Evolutionary conservation across 2,329 filamentous ascomycete species (phyloP).

Genomic region (Fusarium irregulare): DNA sequence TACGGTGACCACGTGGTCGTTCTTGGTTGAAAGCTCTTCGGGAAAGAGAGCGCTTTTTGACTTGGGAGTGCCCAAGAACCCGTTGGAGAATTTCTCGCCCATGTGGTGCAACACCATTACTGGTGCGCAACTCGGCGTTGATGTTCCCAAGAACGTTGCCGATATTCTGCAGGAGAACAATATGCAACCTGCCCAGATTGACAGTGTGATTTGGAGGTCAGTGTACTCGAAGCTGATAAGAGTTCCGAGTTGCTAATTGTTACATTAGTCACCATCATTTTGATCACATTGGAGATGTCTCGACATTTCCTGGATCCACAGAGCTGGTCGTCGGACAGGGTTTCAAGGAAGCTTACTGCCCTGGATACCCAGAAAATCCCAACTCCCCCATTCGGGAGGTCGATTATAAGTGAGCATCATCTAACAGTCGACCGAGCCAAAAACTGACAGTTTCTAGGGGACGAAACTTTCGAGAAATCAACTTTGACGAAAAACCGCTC

Average conservation of each 20-base stretch:
- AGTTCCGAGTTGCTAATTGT: neutral
- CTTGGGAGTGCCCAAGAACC: constrained; percentile 16
- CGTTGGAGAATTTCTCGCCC: constrained; percentile 8
- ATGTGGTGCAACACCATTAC: constrained; percentile 1
- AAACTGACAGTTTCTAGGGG: neutral
- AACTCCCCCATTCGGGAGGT: constrained; percentile 13
- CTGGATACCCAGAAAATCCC: constrained; percentile 15
- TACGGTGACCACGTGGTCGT: constrained; percentile 10
- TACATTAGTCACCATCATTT: constrained; percentile 18
- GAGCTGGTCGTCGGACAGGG: constrained; percentile 30
- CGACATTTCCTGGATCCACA: constrained; percentile 25
- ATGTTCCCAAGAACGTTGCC: constrained; percentile 20
- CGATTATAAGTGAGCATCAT: constrained; percentile 8
- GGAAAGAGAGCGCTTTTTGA: constrained; percentile 25
- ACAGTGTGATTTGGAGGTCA: constrained; percentile 34
- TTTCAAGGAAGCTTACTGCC: constrained; percentile 23
- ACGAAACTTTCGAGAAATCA: constrained; percentile 16
- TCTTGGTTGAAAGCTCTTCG: constrained; percentile 14
- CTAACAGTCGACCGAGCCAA: too few species aligned
- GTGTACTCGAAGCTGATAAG: too few species aligned
- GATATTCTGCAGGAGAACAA: constrained; percentile 13
- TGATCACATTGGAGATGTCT: constrained; percentile 29
- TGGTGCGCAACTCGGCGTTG: neutral
- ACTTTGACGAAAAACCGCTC: neutral
- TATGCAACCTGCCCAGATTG: neutral